Evolutionary conservation across 2,329 filamentous ascomycete genomes (phyloP).

Genomic region (Rutstroemia sydowiana): DNA sequence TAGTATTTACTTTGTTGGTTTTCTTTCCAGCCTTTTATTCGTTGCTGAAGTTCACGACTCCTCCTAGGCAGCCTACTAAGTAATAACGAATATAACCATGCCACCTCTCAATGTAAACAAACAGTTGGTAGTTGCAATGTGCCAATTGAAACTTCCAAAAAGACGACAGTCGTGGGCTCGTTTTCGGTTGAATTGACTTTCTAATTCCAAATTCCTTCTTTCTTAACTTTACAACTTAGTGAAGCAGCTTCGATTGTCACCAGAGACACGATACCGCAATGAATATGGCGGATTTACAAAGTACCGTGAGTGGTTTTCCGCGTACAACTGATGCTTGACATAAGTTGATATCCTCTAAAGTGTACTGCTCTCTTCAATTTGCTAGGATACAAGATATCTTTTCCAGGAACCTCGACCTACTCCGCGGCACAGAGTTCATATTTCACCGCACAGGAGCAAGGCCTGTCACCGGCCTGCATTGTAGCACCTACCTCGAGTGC

Average conservation of each 20-base stretch:
- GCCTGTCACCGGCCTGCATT: slow-evolving; percentile 14
- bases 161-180: too few species aligned
- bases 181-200: background rate
- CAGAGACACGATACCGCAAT: background rate
- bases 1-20: too few species aligned
- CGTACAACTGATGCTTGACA: background rate
- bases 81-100: too few species aligned
- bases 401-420: background rate
- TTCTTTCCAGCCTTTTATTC: too few species aligned
- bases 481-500: slow-evolving; percentile 12
- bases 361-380: background rate
- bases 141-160: too few species aligned
- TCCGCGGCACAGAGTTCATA: slow-evolving; percentile 18
- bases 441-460: slow-evolving; percentile 23
- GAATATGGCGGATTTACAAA: background rate
- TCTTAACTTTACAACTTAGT: background rate
- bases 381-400: background rate
- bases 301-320: background rate
- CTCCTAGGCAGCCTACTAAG: too few species aligned
- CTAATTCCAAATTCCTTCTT: background rate
- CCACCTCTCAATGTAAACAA: too few species aligned
- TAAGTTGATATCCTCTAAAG: background rate
- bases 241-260: background rate
- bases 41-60: too few species aligned
- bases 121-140: too few species aligned